Conservation (phyloP, 306 rosid genomes). For the Astragalus glycyphyllos region DNA sequence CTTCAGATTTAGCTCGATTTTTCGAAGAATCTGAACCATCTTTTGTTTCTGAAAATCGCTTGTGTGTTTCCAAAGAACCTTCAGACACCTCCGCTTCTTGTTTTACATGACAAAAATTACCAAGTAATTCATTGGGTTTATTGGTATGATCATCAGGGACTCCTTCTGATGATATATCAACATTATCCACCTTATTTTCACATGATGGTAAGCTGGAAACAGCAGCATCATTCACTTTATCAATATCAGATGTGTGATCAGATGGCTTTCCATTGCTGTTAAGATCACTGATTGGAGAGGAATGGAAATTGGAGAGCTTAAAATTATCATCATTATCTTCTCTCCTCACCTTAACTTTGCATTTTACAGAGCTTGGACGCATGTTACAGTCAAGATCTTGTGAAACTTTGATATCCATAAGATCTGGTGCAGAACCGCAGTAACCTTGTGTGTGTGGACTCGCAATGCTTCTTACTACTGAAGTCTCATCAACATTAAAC, state of each 20-base stretch:
- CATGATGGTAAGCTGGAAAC: slow-evolving; percentile 47
- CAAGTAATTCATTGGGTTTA: slow-evolving; percentile 54
- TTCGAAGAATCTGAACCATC: slow-evolving; percentile 55
- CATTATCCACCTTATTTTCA: slow-evolving; percentile 58
- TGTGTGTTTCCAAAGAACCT: slow-evolving; percentile 52
- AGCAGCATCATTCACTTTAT: slow-evolving; percentile 48
- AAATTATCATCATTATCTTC: slow-evolving; percentile 57
- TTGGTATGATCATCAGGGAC: slow-evolving; percentile 53
- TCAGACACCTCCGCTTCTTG: slow-evolving; percentile 62
- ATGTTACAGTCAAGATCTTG: slow-evolving; percentile 53
- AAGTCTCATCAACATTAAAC: slow-evolving; percentile 42
- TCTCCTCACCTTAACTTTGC: slow-evolving; percentile 53
- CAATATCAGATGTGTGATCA: slow-evolving; percentile 55
- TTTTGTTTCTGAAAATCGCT: slow-evolving; percentile 57
- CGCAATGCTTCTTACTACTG: slow-evolving; percentile 46
- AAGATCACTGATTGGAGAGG: slow-evolving; percentile 55
- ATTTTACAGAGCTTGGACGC: slow-evolving; percentile 48
- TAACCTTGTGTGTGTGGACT: slow-evolving; percentile 53
- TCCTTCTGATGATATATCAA: slow-evolving; percentile 53
- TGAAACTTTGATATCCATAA: slow-evolving; percentile 50
- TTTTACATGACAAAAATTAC: slow-evolving; percentile 52
- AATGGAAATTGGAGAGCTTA: slow-evolving; percentile 52
- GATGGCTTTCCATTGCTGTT: slow-evolving; percentile 54
- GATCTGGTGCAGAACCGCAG: slow-evolving; percentile 51
- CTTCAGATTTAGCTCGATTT: slow-evolving; percentile 63